phyloP scores from a whole-genome alignment of 805 yeast genomes.

The Pichia phayaonensis region DNA sequence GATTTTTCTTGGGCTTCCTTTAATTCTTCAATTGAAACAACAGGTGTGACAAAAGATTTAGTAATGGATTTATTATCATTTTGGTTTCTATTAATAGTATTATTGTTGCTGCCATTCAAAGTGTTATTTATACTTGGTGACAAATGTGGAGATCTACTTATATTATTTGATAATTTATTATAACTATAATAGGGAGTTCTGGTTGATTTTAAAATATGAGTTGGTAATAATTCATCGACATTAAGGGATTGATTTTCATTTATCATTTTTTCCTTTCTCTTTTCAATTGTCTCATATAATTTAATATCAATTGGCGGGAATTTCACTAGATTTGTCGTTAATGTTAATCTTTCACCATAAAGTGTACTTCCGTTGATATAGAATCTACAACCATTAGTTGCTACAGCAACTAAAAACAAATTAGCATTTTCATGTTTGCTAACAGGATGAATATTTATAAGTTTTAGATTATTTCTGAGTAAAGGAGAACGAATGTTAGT shows the following conservation, averaged over 20 bases:
- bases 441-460: constrained; percentile 58
- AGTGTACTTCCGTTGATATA: constrained; percentile 45
- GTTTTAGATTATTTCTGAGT: constrained; percentile 46
- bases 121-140: constrained; percentile 1
- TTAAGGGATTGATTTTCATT: constrained; percentile 26
- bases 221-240: neutral
- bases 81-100: neutral
- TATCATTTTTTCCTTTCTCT: constrained; percentile 31
- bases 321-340: constrained; percentile 33
- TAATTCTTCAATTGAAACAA: constrained; percentile 27
- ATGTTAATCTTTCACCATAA: constrained; percentile 28
- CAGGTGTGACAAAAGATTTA: constrained; percentile 23
- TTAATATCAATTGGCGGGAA: constrained; percentile 37
- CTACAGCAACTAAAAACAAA: constrained; percentile 68
- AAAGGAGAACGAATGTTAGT: constrained; percentile 36
- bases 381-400: constrained; percentile 77
- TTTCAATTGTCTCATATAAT: constrained; percentile 24
- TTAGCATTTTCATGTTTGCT: constrained; percentile 58
- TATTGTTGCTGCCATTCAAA: neutral
- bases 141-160: neutral
- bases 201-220: constrained; percentile 1
- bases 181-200: neutral
- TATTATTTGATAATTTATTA: neutral
- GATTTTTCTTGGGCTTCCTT: constrained; percentile 51
- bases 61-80: constrained; percentile 16